Evolutionary conservation across 2,329 filamentous ascomycete species (phyloP).

Genomic region (Colletotrichum eremochloae): DNA sequence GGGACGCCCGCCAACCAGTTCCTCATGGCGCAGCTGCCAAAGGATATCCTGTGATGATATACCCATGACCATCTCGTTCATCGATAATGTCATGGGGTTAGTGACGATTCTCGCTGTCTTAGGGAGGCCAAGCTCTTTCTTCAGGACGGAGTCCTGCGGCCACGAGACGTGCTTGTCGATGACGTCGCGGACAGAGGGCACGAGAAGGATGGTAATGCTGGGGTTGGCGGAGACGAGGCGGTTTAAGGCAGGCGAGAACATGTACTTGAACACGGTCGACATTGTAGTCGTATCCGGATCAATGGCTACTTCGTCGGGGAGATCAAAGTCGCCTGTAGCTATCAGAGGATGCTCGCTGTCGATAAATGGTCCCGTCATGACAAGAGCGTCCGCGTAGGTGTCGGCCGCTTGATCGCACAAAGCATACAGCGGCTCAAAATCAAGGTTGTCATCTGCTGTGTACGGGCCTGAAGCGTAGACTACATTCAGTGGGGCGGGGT

Average conservation of each 20-base stretch:
- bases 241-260: constrained; percentile 81
- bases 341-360: constrained; percentile 92
- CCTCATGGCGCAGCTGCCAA: constrained; percentile 83
- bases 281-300: constrained; percentile 86
- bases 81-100: constrained; percentile 88
- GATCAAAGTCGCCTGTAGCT: constrained; percentile 82
- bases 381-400: constrained; percentile 80
- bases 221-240: constrained; percentile 79
- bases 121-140: constrained; percentile 82
- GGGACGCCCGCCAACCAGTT: constrained; percentile 71
- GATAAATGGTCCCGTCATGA: constrained; percentile 89
- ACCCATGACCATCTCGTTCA: constrained; percentile 89
- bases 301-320: constrained; percentile 74
- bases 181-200: constrained; percentile 86
- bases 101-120: constrained; percentile 83
- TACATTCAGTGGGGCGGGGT: constrained; percentile 78
- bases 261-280: constrained; percentile 83
- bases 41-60: constrained; percentile 88
- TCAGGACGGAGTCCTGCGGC: constrained; percentile 75
- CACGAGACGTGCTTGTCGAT: constrained; percentile 88
- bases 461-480: constrained; percentile 89
- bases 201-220: constrained; percentile 82
- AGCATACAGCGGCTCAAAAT: constrained; percentile 87
- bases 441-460: constrained; percentile 91
- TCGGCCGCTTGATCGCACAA: constrained; percentile 84